Conservation (phyloP, 495 filamentous ascomycete species). For the Penicillium turbatum region DNA sequence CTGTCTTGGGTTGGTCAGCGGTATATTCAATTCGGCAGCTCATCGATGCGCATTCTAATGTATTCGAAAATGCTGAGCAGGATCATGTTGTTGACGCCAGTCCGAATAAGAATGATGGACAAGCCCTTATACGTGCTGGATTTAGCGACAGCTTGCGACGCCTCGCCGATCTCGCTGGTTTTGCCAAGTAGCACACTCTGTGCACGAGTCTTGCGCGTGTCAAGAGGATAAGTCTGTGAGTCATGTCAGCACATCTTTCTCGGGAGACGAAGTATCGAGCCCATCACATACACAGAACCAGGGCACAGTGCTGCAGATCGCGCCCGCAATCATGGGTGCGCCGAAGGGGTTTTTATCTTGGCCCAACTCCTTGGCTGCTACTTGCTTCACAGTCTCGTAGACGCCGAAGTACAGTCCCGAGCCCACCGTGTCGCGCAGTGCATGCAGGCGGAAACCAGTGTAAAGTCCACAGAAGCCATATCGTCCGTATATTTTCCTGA, state of each 20-base stretch:
- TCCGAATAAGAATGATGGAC: constrained; percentile 45
- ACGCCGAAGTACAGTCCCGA: constrained; percentile 88
- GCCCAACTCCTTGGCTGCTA: constrained; percentile 58
- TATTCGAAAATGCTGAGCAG: constrained; percentile 45
- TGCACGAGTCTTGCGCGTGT: constrained; percentile 48
- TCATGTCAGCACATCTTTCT: constrained; percentile 8
- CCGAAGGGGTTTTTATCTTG: constrained; percentile 38
- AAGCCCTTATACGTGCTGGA: constrained; percentile 50
- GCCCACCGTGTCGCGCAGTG: constrained; percentile 81
- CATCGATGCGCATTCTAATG: constrained; percentile 40
- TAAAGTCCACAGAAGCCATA: constrained; percentile 77
- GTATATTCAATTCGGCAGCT: constrained; percentile 24
- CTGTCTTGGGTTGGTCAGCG: neutral
- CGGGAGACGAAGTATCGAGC: neutral
- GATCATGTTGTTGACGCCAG: constrained; percentile 49
- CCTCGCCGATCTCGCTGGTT: constrained; percentile 42
- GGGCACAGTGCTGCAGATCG: constrained; percentile 45
- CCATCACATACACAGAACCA: constrained; percentile 43
- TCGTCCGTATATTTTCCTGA: constrained; percentile 72
- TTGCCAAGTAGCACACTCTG: constrained; percentile 47
- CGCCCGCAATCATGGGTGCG: constrained; percentile 42
- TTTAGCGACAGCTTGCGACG: constrained; percentile 40
- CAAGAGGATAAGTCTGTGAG: constrained; percentile 43
- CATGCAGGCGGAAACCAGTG: constrained; percentile 77
- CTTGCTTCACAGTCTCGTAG: constrained; percentile 85